Conservation (phyloP, 1,284 basidiomycete species). For the Sporisorium exsertum region DNA sequence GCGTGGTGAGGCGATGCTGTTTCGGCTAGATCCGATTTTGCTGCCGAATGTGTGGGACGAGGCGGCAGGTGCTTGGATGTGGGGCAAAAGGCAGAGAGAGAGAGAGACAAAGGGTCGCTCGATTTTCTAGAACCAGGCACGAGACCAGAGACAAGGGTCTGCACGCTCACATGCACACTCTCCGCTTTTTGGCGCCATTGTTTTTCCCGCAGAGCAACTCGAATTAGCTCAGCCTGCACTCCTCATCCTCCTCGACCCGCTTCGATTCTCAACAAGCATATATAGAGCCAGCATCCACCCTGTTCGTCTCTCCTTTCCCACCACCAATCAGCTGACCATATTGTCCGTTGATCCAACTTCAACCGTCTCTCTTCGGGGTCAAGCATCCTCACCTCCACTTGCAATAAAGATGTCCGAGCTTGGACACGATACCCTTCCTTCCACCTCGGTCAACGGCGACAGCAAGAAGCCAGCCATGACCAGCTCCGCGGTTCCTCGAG, state of each 20-base stretch:
- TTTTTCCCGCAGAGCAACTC: not conserved
- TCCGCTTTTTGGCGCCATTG: slow-evolving; percentile 7
- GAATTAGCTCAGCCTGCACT: slow-evolving; percentile 16
- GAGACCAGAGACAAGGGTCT: not conserved
- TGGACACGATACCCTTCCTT: slow-evolving; percentile 19
- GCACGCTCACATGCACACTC: slow-evolving; percentile 4
- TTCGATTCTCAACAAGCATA: slow-evolving; percentile 10
- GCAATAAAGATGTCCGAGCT: slow-evolving; percentile 23
- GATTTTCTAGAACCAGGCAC: not conserved
- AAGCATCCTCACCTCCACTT: not conserved
- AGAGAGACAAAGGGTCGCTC: not conserved
- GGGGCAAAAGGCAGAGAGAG: not conserved
- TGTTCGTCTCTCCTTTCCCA: not conserved
- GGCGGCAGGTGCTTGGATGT: no score
- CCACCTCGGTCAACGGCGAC: slow-evolving; percentile 16
- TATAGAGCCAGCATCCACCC: not conserved
- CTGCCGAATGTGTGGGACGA: not conserved
- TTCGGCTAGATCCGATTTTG: not conserved
- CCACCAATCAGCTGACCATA: no score
- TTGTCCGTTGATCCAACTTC: no score
- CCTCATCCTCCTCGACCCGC: slow-evolving; percentile 7
- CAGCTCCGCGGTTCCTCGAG: slow-evolving; percentile 6
- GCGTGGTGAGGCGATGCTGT: not conserved
- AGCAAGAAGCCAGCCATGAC: slow-evolving; percentile 21
- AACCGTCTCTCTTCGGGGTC: not conserved